Percentiles rank a stretch among this genome's conserved stretches.
phyloP scores from a whole-genome alignment of 2,329 filamentous ascomycete genomes.

The Diaporthe velutina region DNA sequence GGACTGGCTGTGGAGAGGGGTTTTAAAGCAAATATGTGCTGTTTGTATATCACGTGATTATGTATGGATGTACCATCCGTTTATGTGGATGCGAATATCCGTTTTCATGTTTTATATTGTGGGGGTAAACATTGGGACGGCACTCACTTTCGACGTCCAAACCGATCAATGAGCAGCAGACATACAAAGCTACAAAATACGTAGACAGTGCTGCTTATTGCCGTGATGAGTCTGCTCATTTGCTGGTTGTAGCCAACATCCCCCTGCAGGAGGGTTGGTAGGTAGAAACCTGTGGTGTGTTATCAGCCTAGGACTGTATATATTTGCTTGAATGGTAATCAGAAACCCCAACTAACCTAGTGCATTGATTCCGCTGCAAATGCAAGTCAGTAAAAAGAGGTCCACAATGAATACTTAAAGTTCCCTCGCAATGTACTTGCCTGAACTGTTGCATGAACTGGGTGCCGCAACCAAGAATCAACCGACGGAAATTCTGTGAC shows the following conservation, averaged over 20 bases:
- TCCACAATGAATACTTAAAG: background rate
- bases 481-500: slow-evolving; percentile 52
- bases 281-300: slow-evolving; percentile 52
- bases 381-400: background rate
- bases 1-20: too few species aligned
- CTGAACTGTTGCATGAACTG: slow-evolving; percentile 62
- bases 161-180: slow-evolving; percentile 54
- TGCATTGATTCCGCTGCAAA: slow-evolving; percentile 35
- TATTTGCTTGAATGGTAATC: background rate
- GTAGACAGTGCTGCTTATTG: slow-evolving; percentile 60
- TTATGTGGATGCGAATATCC: too few species aligned
- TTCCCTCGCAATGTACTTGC: slow-evolving; percentile 32
- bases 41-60: too few species aligned
- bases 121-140: background rate
- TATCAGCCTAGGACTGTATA: background rate
- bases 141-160: slow-evolving; percentile 54
- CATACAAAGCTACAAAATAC: slow-evolving; percentile 52
- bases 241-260: slow-evolving; percentile 62
- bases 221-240: slow-evolving; percentile 66
- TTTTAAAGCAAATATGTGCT: too few species aligned
- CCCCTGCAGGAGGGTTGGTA: slow-evolving; percentile 68
- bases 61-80: too few species aligned
- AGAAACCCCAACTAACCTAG: slow-evolving; percentile 17
- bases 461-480: slow-evolving; percentile 57
- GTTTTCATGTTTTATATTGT: background rate